Evolutionary conservation across 179 eudicot genomes (phyloP).

Genomic region (Spergularia azorica): DNA sequence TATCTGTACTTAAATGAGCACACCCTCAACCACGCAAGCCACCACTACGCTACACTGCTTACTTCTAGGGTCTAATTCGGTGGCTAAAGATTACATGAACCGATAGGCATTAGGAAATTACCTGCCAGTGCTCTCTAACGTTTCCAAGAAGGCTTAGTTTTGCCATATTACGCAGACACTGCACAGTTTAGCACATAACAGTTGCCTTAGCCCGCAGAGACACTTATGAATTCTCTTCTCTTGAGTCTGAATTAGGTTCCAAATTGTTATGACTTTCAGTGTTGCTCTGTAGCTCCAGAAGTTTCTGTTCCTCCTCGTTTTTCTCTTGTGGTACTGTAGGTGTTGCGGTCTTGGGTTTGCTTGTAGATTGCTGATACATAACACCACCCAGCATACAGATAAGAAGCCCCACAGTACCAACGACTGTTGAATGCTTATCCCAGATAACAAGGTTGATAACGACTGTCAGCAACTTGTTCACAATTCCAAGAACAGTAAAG

Average conservation of each 20-base stretch:
- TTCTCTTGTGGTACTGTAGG: constrained; percentile 38
- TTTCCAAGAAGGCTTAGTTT: not conserved
- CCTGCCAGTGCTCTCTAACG: constrained; percentile 2
- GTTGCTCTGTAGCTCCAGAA: constrained; percentile 70
- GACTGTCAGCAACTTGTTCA: constrained; percentile 87
- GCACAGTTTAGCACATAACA: not conserved
- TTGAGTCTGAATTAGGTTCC: constrained; percentile 19
- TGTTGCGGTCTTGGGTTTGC: constrained; percentile 52
- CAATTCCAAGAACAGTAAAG: constrained; percentile 94
- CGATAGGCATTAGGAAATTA: not conserved
- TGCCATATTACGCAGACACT: not conserved
- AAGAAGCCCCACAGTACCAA: constrained; percentile 83
- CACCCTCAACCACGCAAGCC: not conserved
- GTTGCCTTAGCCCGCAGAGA: not conserved
- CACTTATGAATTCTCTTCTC: constrained; percentile 23
- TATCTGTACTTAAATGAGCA: constrained; percentile 13
- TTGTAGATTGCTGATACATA: constrained; percentile 82
- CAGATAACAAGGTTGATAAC: constrained; percentile 81
- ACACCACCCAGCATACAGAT: constrained; percentile 91
- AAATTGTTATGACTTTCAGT: constrained; percentile 26
- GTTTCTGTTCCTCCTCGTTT: constrained; percentile 63
- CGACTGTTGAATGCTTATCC: constrained; percentile 89
- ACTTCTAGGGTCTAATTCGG: not conserved
- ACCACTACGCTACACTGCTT: not conserved
- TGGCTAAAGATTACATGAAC: not conserved